These are phyloP conservation scores for Nitzschia sp. DNA, from an alignment of 108 stramenopile genomes.

Conservation along the genomic window DNA sequence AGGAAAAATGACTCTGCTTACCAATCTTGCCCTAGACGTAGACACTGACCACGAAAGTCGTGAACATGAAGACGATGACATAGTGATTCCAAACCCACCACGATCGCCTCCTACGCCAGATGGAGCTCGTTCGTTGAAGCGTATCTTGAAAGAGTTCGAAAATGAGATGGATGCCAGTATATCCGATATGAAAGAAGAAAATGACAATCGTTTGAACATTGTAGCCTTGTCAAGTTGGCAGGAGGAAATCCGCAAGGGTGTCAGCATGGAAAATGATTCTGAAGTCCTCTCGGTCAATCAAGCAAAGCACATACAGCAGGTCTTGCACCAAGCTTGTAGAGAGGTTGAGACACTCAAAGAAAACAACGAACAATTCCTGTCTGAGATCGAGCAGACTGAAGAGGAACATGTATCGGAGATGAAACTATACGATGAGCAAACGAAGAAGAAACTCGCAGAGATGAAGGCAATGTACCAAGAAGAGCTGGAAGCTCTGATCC, in stretches of 20 bases:
- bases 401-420: slow-evolving; percentile 38
- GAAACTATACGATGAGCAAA: slow-evolving; percentile 31
- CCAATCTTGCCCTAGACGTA: slow-evolving; percentile 1
- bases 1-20: slow-evolving; percentile 24
- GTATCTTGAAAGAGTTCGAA: slow-evolving; percentile 28
- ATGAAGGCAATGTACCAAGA: slow-evolving; percentile 23
- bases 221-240: slow-evolving; percentile 1
- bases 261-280: background rate
- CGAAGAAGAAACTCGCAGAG: slow-evolving; percentile 21
- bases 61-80: background rate
- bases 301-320: slow-evolving; percentile 18
- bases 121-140: slow-evolving; percentile 4
- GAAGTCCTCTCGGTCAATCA: slow-evolving; percentile 5
- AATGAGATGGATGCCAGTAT: slow-evolving; percentile 25
- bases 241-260: background rate
- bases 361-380: slow-evolving; percentile 32
- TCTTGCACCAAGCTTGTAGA: slow-evolving; percentile 17
- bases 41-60: slow-evolving; percentile 3
- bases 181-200: slow-evolving; percentile 3
- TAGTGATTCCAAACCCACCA: too few species aligned
- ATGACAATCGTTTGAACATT: slow-evolving; percentile 9
- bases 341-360: slow-evolving; percentile 32
- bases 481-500: slow-evolving; percentile 20
- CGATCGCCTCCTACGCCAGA: slow-evolving; percentile 1
- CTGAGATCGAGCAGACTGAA: slow-evolving; percentile 38